Base-by-base conservation (phyloP, 192 early-diverging fungal genomes). In the Nowakowskiella sp. region DNA sequence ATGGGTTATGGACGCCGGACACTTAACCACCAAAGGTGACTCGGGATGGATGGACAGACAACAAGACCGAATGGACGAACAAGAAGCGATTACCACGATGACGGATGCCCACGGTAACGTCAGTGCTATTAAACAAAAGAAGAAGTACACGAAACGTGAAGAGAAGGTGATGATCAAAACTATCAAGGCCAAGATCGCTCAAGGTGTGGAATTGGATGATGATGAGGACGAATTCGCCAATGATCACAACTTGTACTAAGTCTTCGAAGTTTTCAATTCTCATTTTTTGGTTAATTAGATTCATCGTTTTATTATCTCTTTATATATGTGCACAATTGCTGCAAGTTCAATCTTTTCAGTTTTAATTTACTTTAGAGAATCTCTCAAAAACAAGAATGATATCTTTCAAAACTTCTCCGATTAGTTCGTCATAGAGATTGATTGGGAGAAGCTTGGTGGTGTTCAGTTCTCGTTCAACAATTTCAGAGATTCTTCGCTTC, bases 41-140 rank as follows among this genome's bases (percentile, higher is more conserved):
- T 68, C 67, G 55, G 53, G 56, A 42, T 50, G 55, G 30, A 39
- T 46, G 29, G 28, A 42, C 29, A 19, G 57, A 25, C 19, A 71
- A 73, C 57, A 66, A 67, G 62, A 67, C 71, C 43, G 66, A 76
- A 61, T 61, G 19, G 32, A 53, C 47, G 59, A 61, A 31, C 55
- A 54, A 53, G 31, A 24, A 6, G 19, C 24, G 3, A 53, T 61
- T 23, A 34, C 29, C 36, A 19, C 57, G 23, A 55, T 61, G 21
- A 56, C 54, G 44, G 80, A 82, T 75, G 80, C 76, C 42, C 63
- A 67, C 51, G 80, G 80, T 61, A 82, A 82, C 67, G 71, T 67
- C n/a, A 58, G 72, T 66, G 76, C 76, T 66, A 58, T 65, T 31
- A 73, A 71, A 57, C 69, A 81, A 65, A 74, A 71, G 58, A 80